Percentiles rank a stretch among this genome's conserved stretches.
Evolutionary conservation across 148 eudicot species (phyloP).

Genomic region (Chenopodium suecicum): DNA sequence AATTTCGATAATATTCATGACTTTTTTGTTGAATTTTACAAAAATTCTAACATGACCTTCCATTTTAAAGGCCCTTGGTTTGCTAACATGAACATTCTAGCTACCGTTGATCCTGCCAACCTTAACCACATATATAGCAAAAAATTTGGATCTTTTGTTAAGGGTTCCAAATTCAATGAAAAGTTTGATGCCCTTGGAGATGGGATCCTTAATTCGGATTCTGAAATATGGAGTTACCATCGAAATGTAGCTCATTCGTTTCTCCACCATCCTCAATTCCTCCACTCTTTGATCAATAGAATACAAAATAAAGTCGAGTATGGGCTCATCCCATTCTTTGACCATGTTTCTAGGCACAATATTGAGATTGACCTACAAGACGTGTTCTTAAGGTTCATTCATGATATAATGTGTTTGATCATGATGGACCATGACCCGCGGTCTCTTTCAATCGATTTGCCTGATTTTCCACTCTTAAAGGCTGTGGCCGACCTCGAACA

Average conservation of each 20-base stretch:
- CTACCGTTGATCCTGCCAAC: slow-evolving; percentile 42
- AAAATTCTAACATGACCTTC: slow-evolving; percentile 26
- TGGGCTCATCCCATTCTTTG: slow-evolving; percentile 39
- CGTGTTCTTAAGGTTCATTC: slow-evolving; percentile 40
- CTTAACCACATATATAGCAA: slow-evolving; percentile 48
- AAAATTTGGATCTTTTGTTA: slow-evolving; percentile 43
- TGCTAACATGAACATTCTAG: slow-evolving; percentile 39
- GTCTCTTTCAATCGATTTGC: slow-evolving; percentile 31
- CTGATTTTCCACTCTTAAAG: slow-evolving; percentile 30
- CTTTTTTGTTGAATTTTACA: neutral
- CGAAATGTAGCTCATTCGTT: slow-evolving; percentile 30
- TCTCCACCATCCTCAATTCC: slow-evolving; percentile 30
- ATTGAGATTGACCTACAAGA: slow-evolving; percentile 51
- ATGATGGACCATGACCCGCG: slow-evolving; percentile 45
- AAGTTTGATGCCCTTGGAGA: slow-evolving; percentile 49
- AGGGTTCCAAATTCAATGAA: slow-evolving; percentile 40
- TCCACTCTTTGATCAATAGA: slow-evolving; percentile 18
- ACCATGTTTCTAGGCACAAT: slow-evolving; percentile 16
- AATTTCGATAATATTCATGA: slow-evolving; percentile 32
- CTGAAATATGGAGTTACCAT: slow-evolving; percentile 30
- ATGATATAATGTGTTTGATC: slow-evolving; percentile 40
- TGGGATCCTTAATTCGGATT: slow-evolving; percentile 53
- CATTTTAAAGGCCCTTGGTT: slow-evolving; percentile 54
- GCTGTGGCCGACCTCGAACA: slow-evolving; percentile 57
- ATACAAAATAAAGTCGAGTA: slow-evolving; percentile 26